Evolutionary conservation across 257 asterid genomes (phyloP).

Genomic region (Gynochthodes officinalis): DNA sequence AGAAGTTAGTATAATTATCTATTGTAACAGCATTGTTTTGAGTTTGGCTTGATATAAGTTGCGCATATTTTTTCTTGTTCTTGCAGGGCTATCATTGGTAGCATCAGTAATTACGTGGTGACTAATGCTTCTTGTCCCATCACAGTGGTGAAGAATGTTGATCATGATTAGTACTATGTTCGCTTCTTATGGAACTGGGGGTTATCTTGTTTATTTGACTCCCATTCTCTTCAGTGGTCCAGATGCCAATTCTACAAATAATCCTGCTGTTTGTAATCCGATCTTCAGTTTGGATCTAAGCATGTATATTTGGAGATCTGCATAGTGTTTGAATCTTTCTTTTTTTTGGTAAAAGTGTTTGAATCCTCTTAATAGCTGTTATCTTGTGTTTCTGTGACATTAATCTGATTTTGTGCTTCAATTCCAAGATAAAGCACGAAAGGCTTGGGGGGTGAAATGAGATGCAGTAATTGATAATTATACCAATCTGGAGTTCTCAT

Average conservation of each 20-base stretch:
- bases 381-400: constrained; percentile 13
- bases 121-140: constrained; percentile 78
- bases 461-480: constrained; percentile 78
- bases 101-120: constrained; percentile 85
- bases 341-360: too few relatives aligned
- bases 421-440: constrained; percentile 82
- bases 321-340: neutral
- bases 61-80: constrained; percentile 13
- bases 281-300: constrained; percentile 2
- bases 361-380: too few relatives aligned
- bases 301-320: neutral
- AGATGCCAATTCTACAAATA: neutral
- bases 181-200: constrained; percentile 8
- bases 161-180: constrained; percentile 31
- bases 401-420: constrained; percentile 8
- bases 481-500: constrained; percentile 71
- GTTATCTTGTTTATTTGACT: constrained; percentile 3
- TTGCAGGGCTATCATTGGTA: constrained; percentile 88
- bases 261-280: neutral
- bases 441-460: constrained; percentile 65
- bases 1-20: neutral
- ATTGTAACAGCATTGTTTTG: neutral
- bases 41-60: neutral
- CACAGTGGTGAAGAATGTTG: constrained; percentile 65
- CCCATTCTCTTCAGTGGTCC: neutral